phyloP scores from a whole-genome alignment of 2,329 filamentous ascomycete species.

The Aspergillus sp. region DNA sequence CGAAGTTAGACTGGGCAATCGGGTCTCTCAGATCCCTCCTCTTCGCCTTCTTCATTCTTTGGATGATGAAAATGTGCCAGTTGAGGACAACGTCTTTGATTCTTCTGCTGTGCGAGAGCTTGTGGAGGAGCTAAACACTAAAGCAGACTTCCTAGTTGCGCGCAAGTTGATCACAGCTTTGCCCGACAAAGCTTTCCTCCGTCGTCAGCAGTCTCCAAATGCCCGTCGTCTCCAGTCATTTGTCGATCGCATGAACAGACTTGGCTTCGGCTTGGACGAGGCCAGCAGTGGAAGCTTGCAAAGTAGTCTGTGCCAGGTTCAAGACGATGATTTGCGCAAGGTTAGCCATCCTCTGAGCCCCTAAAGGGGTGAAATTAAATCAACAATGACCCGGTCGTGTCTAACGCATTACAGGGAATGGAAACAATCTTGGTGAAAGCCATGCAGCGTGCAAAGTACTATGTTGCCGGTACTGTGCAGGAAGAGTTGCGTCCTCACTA shows the following conservation, averaged over 20 bases:
- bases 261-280: constrained; percentile 87
- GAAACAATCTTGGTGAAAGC: constrained; percentile 93
- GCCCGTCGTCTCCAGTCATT: constrained; percentile 85
- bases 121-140: constrained; percentile 92
- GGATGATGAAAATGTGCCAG: constrained; percentile 96
- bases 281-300: constrained; percentile 88
- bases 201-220: constrained; percentile 82
- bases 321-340: constrained; percentile 86
- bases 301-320: constrained; percentile 91
- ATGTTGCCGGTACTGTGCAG: constrained; percentile 73
- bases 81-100: constrained; percentile 95
- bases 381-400: neutral
- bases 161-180: constrained; percentile 76
- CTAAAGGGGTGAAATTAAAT: neutral
- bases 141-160: constrained; percentile 85
- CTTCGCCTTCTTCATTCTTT: constrained; percentile 89
- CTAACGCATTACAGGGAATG: constrained; percentile 63
- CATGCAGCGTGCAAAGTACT: constrained; percentile 96
- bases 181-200: constrained; percentile 89
- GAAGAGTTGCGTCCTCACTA: constrained; percentile 85
- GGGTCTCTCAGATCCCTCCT: constrained; percentile 75
- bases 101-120: constrained; percentile 86
- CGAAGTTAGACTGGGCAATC: constrained; percentile 79
- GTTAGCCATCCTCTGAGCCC: constrained; percentile 27
- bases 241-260: constrained; percentile 85